Conservation (phyloP, 495 filamentous ascomycete species). For the Penicillium angulare region DNA sequence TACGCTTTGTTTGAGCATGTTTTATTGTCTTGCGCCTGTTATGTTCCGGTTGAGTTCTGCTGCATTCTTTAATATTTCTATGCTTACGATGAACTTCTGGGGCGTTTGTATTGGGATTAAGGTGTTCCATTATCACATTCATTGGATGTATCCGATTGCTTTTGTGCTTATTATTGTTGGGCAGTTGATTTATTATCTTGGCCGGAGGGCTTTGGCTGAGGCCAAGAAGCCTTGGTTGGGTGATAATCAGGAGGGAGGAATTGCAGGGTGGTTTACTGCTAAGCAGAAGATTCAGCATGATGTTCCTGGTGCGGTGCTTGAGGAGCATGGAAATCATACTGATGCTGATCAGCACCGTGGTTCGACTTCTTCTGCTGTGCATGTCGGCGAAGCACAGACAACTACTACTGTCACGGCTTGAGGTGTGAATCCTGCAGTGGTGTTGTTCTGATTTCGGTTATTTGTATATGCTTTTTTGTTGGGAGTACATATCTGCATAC, state of each 20-base stretch:
- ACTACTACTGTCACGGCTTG: too few relatives aligned
- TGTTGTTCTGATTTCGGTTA: neutral
- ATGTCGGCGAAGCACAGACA: neutral
- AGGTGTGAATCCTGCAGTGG: neutral
- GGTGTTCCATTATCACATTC: slow-evolving; percentile 77
- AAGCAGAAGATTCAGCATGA: slow-evolving; percentile 65
- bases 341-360: slow-evolving; percentile 4
- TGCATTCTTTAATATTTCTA: slow-evolving; percentile 93
- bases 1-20: slow-evolving; percentile 75
- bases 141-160: slow-evolving; percentile 92
- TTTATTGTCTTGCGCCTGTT: slow-evolving; percentile 85
- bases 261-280: slow-evolving; percentile 83
- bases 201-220: slow-evolving; percentile 75
- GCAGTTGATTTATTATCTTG: slow-evolving; percentile 77
- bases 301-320: slow-evolving; percentile 8
- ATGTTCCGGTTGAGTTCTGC: slow-evolving; percentile 84
- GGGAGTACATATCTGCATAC: neutral
- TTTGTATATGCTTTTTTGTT: neutral
- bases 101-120: slow-evolving; percentile 84
- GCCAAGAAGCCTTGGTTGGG: slow-evolving; percentile 94
- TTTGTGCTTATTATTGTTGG: slow-evolving; percentile 89
- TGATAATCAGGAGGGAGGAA: slow-evolving; percentile 73
- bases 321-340: slow-evolving; percentile 6
- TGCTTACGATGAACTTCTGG: slow-evolving; percentile 97
- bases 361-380: slow-evolving; percentile 6